A percentile compares a stretch with the other conserved stretches of the same genome.
These are phyloP conservation scores for Corylus avellana DNA, from an alignment of 306 rosid species.

Conservation along the genomic window DNA sequence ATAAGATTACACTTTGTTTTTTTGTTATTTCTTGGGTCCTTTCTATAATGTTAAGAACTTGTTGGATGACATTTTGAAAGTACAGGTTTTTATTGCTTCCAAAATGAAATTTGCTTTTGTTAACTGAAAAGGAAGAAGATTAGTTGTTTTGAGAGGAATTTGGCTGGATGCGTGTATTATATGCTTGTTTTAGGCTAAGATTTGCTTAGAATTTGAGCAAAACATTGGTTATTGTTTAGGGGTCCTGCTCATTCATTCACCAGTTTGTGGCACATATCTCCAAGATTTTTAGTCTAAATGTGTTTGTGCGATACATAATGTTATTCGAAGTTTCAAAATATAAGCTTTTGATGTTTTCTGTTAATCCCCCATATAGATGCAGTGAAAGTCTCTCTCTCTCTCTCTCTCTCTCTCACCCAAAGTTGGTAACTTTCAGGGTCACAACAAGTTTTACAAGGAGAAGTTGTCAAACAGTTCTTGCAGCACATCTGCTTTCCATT, in stretches of 20 bases:
- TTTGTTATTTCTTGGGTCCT: not conserved
- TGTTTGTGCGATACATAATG: not conserved
- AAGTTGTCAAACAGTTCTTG: slow-evolving; percentile 96
- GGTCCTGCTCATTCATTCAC: too few species aligned
- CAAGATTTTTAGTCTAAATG: too few species aligned
- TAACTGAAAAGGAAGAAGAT: too few species aligned
- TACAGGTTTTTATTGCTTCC: too few species aligned
- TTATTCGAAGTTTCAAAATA: not conserved
- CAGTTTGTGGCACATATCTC: too few species aligned
- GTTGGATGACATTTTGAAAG: not conserved
- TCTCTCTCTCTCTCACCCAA: slow-evolving; percentile 1
- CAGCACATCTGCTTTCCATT: slow-evolving; percentile 77
- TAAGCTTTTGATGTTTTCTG: not conserved
- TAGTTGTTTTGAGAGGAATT: too few species aligned
- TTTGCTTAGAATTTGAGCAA: too few species aligned
- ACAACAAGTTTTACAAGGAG: slow-evolving; percentile 80
- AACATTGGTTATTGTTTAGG: too few species aligned
- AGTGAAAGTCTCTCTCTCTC: not conserved
- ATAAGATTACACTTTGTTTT: slow-evolving; percentile 24
- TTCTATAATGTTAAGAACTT: too few species aligned
- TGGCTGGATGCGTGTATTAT: too few species aligned
- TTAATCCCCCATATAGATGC: not conserved
- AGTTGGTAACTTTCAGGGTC: slow-evolving; percentile 56
- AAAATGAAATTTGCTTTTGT: too few species aligned
- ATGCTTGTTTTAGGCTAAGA: too few species aligned